These are phyloP conservation scores for Apostasia ramifera DNA, from an alignment of 106 monocot genomes.

Conservation along the genomic window DNA sequence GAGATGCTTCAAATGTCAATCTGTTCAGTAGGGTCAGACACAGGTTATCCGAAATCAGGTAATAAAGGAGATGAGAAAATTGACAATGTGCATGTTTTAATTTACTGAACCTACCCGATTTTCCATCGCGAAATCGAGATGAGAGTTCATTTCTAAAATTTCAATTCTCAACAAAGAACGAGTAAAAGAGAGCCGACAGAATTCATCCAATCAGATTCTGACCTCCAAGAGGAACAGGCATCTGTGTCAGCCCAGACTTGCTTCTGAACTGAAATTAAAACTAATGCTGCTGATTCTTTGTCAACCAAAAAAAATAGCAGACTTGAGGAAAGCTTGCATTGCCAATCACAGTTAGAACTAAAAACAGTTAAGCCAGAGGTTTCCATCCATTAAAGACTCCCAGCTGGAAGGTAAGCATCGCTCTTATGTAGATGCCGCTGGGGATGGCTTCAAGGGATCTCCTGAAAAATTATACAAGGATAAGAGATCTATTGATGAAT, in stretches of 20 bases:
- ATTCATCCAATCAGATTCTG: constrained; percentile 65
- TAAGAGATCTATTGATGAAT: constrained; percentile 78
- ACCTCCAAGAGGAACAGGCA: no score
- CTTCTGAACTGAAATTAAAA: constrained; percentile 67
- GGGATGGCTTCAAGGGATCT: constrained; percentile 28
- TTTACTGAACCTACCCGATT: no score
- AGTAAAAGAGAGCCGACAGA: constrained; percentile 8
- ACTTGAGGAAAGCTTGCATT: constrained; percentile 86
- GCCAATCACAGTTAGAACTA: constrained; percentile 91
- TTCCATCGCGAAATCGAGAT: constrained; percentile 3
- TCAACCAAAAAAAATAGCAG: constrained; percentile 84
- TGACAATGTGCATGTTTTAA: no score
- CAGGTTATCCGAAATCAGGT: background rate
- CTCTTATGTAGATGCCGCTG: constrained; percentile 46
- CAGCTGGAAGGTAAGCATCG: constrained; percentile 27
- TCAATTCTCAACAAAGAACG: constrained; percentile 4
- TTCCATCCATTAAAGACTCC: constrained; percentile 35
- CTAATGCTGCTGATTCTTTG: constrained; percentile 80
- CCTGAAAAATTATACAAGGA: constrained; percentile 84
- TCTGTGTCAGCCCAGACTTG: constrained; percentile 77
- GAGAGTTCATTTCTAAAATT: constrained; percentile 4
- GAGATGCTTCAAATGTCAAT: no score
- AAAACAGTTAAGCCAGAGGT: constrained; percentile 74
- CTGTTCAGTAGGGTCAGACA: constrained; percentile 3
- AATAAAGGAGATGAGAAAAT: constrained; percentile 11